Evolutionary conservation across 352 stramenopile species (phyloP).

Genomic region (Blastocystis sp.): DNA sequence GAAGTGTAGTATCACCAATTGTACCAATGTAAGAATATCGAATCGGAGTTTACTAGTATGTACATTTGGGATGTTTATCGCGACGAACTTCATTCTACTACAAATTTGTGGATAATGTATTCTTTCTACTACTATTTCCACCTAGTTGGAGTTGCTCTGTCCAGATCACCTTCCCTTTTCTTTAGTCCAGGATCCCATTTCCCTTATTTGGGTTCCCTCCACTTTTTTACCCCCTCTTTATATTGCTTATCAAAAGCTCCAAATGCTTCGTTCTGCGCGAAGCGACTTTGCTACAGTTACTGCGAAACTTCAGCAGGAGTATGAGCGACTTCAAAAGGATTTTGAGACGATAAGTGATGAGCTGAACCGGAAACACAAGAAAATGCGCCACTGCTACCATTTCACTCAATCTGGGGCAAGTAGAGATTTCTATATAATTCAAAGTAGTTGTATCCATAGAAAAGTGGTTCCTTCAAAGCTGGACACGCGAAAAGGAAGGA

Average conservation of each 20-base stretch:
- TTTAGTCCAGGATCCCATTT: neutral
- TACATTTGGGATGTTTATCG: conserved; percentile 7
- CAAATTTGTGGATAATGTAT: neutral
- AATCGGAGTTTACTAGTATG: neutral
- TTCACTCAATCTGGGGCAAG: neutral
- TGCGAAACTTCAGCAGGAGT: neutral
- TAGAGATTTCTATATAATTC: neutral
- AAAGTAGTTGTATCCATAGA: neutral
- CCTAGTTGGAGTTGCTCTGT: conserved; percentile 11
- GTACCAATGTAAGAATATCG: neutral
- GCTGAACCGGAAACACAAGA: neutral
- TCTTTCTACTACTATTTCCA: neutral
- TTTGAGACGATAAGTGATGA: neutral
- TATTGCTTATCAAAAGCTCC: neutral
- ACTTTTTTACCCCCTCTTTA: neutral
- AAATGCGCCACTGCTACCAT: neutral
- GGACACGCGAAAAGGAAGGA: neutral
- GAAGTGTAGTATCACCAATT: neutral
- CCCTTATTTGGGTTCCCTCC: neutral
- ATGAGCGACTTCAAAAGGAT: no score
- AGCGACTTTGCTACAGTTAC: neutral
- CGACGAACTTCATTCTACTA: neutral
- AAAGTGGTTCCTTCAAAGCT: neutral
- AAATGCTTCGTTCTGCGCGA: neutral
- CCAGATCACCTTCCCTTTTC: neutral